Percentiles rank a stretch among this genome's conserved stretches.
Evolutionary conservation across 2,329 filamentous ascomycete species (phyloP).

Genomic region (Aspergillus hiratsukae): DNA sequence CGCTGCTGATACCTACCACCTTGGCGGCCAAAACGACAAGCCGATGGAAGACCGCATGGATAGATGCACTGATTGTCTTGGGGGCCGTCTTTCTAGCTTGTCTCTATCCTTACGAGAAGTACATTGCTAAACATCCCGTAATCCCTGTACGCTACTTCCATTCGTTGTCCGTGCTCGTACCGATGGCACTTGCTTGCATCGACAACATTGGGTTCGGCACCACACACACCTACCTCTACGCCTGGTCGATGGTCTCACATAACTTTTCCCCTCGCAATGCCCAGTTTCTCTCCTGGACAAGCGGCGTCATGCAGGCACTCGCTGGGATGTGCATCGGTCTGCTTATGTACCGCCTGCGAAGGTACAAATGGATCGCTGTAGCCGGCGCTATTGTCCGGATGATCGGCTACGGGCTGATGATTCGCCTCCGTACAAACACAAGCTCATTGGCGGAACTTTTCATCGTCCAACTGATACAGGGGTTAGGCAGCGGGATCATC

Average conservation of each 20-base stretch:
- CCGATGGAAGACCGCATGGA: slow-evolving; percentile 45
- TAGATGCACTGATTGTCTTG: slow-evolving; percentile 43
- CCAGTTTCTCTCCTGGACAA: slow-evolving; percentile 40
- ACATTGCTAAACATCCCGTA: slow-evolving; percentile 42
- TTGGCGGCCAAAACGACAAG: slow-evolving; percentile 40
- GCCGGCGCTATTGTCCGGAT: slow-evolving; percentile 40
- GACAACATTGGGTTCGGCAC: slow-evolving; percentile 43
- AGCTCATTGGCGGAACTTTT: slow-evolving; percentile 39
- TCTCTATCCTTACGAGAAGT: slow-evolving; percentile 48
- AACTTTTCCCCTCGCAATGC: slow-evolving; percentile 39
- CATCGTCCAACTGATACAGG: slow-evolving; percentile 39
- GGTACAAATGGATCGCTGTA: slow-evolving; percentile 47
- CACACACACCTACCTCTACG: slow-evolving; percentile 48
- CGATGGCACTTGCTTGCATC: slow-evolving; percentile 36
- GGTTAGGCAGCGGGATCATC: slow-evolving; percentile 44
- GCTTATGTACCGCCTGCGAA: slow-evolving; percentile 40
- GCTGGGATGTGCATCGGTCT: slow-evolving; percentile 39
- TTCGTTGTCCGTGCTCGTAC: slow-evolving; percentile 41
- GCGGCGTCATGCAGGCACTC: slow-evolving; percentile 42
- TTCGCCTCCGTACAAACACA: slow-evolving; percentile 42
- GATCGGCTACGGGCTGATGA: slow-evolving; percentile 50
- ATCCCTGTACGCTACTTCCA: slow-evolving; percentile 46
- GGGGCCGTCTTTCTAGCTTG: slow-evolving; percentile 40
- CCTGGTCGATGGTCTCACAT: slow-evolving; percentile 45
- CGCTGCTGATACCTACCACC: slow-evolving; percentile 46